These are phyloP conservation scores for Xylariaceae sp. DNA, from an alignment of 2,329 filamentous ascomycete species.

Conservation along the genomic window DNA sequence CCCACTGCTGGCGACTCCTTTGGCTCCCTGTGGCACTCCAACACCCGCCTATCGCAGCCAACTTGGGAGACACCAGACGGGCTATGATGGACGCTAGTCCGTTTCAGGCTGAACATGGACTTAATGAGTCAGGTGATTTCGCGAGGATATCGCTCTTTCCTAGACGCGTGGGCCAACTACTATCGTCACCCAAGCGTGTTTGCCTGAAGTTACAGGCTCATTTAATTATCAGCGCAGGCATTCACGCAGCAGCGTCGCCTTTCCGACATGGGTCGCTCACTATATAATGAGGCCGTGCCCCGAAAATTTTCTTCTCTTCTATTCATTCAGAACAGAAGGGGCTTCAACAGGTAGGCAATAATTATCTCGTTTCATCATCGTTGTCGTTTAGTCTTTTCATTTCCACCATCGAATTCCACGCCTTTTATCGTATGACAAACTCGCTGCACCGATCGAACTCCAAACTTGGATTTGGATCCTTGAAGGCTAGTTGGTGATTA, in stretches of 20 bases:
- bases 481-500: background rate
- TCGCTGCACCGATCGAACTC: background rate
- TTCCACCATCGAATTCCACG: constrained; percentile 14
- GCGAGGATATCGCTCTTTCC: constrained; percentile 33
- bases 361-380: constrained; percentile 30
- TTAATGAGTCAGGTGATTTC: constrained; percentile 39
- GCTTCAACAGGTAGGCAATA: constrained; percentile 35
- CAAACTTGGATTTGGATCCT: constrained; percentile 4
- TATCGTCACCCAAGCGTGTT: constrained; percentile 40
- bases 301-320: constrained; percentile 28
- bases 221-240: constrained; percentile 25
- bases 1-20: constrained; percentile 29
- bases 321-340: constrained; percentile 28
- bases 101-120: constrained; percentile 18
- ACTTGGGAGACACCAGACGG: constrained; percentile 20
- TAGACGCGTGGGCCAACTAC: constrained; percentile 39
- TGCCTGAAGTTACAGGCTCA: constrained; percentile 35
- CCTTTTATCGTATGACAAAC: constrained; percentile 24
- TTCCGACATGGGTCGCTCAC: constrained; percentile 26
- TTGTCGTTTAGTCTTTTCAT: constrained; percentile 14
- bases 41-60: constrained; percentile 27
- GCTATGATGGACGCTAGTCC: constrained; percentile 28
- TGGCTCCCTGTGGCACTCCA: constrained; percentile 19
- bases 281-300: constrained; percentile 31
- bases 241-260: constrained; percentile 19